Percentiles rank a stretch among this genome's conserved stretches.
Evolutionary conservation across 345 rosid genomes (phyloP).

Genomic region (Aquilaria yunnanensis): DNA sequence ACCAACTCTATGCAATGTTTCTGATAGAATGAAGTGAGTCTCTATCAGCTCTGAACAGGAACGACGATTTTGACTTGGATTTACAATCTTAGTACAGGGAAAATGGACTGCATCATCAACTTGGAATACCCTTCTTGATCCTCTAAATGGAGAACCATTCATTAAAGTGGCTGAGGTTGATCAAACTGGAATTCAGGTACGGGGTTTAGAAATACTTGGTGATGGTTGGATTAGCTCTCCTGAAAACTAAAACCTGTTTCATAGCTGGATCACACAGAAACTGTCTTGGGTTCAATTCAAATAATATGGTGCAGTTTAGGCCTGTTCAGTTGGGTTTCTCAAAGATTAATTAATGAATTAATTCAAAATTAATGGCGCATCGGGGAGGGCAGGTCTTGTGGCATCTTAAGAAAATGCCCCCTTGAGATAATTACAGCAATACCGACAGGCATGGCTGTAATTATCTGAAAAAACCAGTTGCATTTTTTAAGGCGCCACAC

Average conservation of each 20-base stretch:
- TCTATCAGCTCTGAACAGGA: conserved; percentile 3
- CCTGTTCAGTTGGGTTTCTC: no score
- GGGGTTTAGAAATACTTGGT: not conserved
- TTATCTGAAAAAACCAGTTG: no score
- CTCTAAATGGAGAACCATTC: conserved; percentile 92
- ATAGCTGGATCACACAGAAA: not conserved
- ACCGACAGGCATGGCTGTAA: no score
- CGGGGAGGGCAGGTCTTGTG: no score
- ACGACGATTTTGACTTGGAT: conserved; percentile 8
- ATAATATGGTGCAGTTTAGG: no score
- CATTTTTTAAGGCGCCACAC: no score
- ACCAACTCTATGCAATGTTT: no score
- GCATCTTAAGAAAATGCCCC: no score
- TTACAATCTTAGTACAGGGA: conserved; percentile 64
- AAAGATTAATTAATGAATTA: no score
- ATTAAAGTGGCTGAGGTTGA: conserved; percentile 79
- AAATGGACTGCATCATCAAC: conserved; percentile 72
- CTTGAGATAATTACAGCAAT: no score
- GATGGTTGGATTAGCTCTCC: not conserved
- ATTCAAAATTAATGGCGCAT: no score
- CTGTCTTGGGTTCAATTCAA: no score
- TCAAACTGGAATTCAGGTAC: conserved; percentile 70
- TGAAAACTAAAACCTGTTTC: not conserved
- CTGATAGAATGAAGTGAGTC: not conserved
- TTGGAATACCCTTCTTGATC: conserved; percentile 68